Evolutionary conservation across 306 rosid genomes (phyloP).

Genomic region (Vigna mungo): DNA sequence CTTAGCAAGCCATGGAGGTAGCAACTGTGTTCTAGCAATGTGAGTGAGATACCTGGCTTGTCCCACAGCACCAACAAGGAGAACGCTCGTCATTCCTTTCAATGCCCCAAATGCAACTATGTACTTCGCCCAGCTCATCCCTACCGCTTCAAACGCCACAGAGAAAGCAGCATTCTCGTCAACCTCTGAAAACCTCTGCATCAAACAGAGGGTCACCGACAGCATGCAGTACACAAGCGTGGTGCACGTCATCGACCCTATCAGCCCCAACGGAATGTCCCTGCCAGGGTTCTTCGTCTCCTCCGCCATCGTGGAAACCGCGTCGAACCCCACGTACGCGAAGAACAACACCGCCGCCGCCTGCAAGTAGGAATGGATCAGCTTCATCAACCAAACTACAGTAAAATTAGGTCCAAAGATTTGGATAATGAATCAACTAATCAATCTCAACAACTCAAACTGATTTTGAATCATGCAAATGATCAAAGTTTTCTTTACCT

Average conservation of each 20-base stretch:
- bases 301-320: slow-evolving; percentile 74
- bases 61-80: slow-evolving; percentile 75
- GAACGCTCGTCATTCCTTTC: slow-evolving; percentile 74
- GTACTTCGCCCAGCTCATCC: slow-evolving; percentile 78
- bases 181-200: slow-evolving; percentile 51
- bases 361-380: too few species aligned
- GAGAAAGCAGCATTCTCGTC: slow-evolving; percentile 68
- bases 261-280: slow-evolving; percentile 79
- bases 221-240: slow-evolving; percentile 56
- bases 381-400: too few species aligned
- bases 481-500: not conserved
- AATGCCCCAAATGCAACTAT: slow-evolving; percentile 73
- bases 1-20: slow-evolving; percentile 70
- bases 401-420: too few species aligned
- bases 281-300: slow-evolving; percentile 73
- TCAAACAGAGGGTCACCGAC: slow-evolving; percentile 62
- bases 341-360: slow-evolving; percentile 72
- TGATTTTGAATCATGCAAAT: too few species aligned
- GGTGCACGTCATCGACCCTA: slow-evolving; percentile 64
- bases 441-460: too few species aligned
- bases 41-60: slow-evolving; percentile 83
- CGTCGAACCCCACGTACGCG: slow-evolving; percentile 78
- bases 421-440: too few species aligned
- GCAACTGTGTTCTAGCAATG: slow-evolving; percentile 71
- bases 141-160: slow-evolving; percentile 62